Percentiles rank a stretch among this genome's conserved stretches.
phyloP scores from a whole-genome alignment of 805 yeast genomes.

The Metschnikowia continentalis region DNA sequence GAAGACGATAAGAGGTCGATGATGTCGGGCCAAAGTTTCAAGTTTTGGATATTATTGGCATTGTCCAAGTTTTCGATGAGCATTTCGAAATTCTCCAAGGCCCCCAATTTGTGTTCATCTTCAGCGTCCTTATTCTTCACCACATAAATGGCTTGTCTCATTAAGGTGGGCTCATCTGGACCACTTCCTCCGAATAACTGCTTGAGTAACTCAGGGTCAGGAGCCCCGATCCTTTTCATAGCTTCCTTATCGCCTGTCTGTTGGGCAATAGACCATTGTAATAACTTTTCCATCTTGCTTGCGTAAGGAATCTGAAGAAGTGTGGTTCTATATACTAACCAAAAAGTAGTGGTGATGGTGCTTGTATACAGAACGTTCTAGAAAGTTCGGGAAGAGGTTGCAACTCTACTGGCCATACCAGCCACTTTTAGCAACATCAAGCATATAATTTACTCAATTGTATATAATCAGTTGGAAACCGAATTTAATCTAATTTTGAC shows the following conservation, averaged over 20 bases:
- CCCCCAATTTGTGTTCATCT: conserved; percentile 61
- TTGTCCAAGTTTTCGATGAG: conserved; percentile 89
- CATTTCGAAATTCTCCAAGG: conserved; percentile 91
- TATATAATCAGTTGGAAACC: background rate
- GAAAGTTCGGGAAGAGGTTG: conserved; percentile 12
- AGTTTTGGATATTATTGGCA: conserved; percentile 84
- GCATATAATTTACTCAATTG: no score
- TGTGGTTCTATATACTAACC: background rate
- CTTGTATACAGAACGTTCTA: conserved; percentile 14
- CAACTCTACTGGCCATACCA: background rate
- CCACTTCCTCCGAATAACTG: conserved; percentile 63
- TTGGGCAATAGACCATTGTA: conserved; percentile 88
- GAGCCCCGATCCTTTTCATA: conserved; percentile 55
- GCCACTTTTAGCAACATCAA: background rate
- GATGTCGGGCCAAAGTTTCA: conserved; percentile 75
- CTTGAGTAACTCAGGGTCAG: conserved; percentile 75
- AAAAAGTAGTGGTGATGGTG: conserved; percentile 3
- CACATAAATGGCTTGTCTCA: conserved; percentile 71
- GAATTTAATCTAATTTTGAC: background rate
- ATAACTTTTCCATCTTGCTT: conserved; percentile 71
- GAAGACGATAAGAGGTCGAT: conserved; percentile 46
- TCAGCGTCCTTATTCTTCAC: conserved; percentile 55
- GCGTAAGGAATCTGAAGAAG: background rate
- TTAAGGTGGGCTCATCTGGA: conserved; percentile 83
- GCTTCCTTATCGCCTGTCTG: conserved; percentile 71